phyloP scores from a whole-genome alignment of 2,329 filamentous ascomycete species.

The Geoglossum cookeanum region DNA sequence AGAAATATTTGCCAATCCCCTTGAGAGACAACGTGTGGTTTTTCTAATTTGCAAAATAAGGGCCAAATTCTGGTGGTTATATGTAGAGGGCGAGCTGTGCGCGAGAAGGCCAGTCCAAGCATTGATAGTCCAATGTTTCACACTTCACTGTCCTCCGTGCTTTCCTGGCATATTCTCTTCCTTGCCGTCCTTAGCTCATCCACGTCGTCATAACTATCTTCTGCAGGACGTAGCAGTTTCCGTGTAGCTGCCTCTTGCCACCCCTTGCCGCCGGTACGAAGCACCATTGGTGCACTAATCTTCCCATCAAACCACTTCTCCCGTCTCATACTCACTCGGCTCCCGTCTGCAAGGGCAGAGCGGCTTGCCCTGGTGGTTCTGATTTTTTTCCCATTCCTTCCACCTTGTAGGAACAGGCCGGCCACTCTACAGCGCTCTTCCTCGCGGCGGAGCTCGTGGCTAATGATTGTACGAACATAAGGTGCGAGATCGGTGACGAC shows the following conservation, averaged over 20 bases:
- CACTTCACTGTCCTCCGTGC: background rate
- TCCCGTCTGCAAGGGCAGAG: slow-evolving; percentile 58
- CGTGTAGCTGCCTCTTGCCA: slow-evolving; percentile 1
- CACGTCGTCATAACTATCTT: background rate
- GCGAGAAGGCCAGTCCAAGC: background rate
- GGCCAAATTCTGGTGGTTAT: too few species aligned
- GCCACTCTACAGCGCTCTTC: slow-evolving; percentile 44
- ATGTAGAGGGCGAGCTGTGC: too few species aligned
- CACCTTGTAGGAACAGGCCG: slow-evolving; percentile 41
- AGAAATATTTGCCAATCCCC: too few species aligned
- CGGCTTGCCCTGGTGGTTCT: slow-evolving; percentile 56
- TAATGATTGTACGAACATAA: slow-evolving; percentile 70
- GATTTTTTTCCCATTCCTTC: slow-evolving; percentile 33
- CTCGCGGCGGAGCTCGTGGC: slow-evolving; percentile 54
- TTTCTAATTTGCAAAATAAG: too few species aligned
- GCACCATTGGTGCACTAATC: slow-evolving; percentile 40
- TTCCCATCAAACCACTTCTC: slow-evolving; percentile 52
- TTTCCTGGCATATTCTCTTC: background rate
- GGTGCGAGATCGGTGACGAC: slow-evolving; percentile 68
- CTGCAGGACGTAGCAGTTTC: background rate
- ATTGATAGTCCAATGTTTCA: background rate
- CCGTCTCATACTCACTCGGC: slow-evolving; percentile 43
- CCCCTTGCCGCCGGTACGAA: slow-evolving; percentile 36
- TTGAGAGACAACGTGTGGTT: too few species aligned
- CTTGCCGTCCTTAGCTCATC: background rate